phyloP scores from a whole-genome alignment of 805 yeast species.

The Saturnispora ahearnii region DNA sequence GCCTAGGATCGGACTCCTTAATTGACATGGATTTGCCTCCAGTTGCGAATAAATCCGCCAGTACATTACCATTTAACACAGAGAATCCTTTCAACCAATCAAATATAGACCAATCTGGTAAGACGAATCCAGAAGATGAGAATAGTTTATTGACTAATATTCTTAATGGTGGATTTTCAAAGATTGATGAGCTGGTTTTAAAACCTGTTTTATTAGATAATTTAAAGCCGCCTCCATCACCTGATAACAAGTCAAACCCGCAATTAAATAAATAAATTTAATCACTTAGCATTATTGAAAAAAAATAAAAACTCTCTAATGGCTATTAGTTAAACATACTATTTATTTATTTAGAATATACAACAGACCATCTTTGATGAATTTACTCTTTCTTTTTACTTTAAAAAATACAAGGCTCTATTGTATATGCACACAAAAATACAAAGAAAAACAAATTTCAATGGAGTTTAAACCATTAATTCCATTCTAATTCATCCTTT shows the following conservation, averaged over 20 bases:
- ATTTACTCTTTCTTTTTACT: not conserved
- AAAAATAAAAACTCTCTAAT: not conserved
- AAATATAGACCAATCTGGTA: not conserved
- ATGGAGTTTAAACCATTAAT: not conserved
- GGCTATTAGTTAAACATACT: not conserved
- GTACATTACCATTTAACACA: conserved; percentile 2
- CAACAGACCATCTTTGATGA: not conserved
- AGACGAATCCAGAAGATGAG: not conserved
- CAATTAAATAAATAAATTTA: not conserved
- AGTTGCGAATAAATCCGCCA: conserved; percentile 1
- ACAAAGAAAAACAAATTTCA: not conserved
- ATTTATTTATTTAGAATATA: not conserved
- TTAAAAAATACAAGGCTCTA: not conserved
- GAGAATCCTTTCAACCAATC: conserved; percentile 5
- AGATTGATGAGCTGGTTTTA: conserved; percentile 86
- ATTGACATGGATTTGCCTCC: conserved; percentile 6
- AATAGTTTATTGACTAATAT: conserved; percentile 23
- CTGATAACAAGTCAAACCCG: not conserved
- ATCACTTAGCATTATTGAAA: not conserved
- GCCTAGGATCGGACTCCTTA: conserved; percentile 10
- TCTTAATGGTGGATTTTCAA: conserved; percentile 68
- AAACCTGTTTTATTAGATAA: conserved; percentile 83
- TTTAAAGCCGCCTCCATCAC: conserved; percentile 9
- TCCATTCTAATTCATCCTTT: conserved; percentile 19
- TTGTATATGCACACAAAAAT: not conserved